Evolutionary conservation across 768 basidiomycete genomes (phyloP), one percentile per base, ranked within the genome.

Genomic region (Daedaleopsis nitida): DNA sequence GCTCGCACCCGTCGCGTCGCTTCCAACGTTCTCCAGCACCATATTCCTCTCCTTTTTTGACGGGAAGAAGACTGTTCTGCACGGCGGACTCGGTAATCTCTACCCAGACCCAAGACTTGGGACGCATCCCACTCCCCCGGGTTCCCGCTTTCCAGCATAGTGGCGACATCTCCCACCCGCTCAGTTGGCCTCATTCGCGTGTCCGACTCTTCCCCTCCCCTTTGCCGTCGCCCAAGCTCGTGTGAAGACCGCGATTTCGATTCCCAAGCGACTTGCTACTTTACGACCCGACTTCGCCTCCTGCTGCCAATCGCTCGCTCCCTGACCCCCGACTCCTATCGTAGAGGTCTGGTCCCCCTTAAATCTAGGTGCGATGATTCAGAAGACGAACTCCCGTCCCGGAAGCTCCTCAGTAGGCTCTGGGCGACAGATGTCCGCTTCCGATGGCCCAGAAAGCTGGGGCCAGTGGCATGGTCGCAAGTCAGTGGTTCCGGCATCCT

Each of bases 391-490:
- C 68, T 73, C 77, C 64, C 78, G 82, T 34, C 78, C 75, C 59
- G 70, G 76, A 37, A 75, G 69, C 54, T 66, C 74, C 34, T 45
- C 62, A 14, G 66, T 60, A 42, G 58, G 56, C 32, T 58, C 68
- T 21, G 56, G 50, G 58, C 57, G 68, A 63, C 68, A 65, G 55
- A 72, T 55, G 57, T 58, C 64, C 21, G 54, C 74, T 48, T 68
- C 65, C 53, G 80, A 83, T 55, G 73, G 73, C 60, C 81, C 81
- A 58, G 84, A 89, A 65, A 72, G 78, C 57, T 92, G 91, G 90
- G 88, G 90, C 19, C 80, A 84, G 23, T 91, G 89, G 88, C 69
- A 74, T 50, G 86, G 84, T 27, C 79, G 77, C 74, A 87, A 79
- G 89, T 89, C 53, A 62, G 83, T 77, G 49, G 34, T 53, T 45